Evolutionary conservation across 163 green algal genomes (phyloP).

Genomic region (Picocystis sp.): DNA sequence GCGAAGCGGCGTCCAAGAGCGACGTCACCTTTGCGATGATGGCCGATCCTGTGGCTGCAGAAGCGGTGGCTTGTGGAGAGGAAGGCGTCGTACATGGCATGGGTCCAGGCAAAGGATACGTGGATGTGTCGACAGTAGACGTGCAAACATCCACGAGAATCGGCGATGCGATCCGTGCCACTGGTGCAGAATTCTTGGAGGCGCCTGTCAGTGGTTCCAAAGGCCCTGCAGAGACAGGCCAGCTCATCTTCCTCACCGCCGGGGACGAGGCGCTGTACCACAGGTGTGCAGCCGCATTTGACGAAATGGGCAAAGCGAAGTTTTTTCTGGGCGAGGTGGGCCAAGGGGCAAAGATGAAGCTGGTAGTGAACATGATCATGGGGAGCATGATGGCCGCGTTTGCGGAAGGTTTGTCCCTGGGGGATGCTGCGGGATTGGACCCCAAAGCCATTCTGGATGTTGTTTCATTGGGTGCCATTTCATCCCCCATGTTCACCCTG

Average conservation of each 20-base stretch:
- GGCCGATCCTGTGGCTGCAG: slow-evolving; percentile 16
- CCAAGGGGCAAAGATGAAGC: slow-evolving; percentile 12
- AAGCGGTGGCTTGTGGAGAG: slow-evolving; percentile 8
- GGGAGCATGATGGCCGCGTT: slow-evolving; percentile 13
- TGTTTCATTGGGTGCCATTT: slow-evolving; percentile 8
- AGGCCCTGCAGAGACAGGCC: slow-evolving; percentile 8
- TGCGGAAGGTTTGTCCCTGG: slow-evolving; percentile 9
- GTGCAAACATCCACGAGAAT: slow-evolving; percentile 4
- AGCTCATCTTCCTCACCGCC: slow-evolving; percentile 16
- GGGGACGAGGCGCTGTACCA: slow-evolving; percentile 12
- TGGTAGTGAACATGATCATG: slow-evolving; percentile 20
- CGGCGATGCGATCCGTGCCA: slow-evolving; percentile 1
- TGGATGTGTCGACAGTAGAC: slow-evolving; percentile 14
- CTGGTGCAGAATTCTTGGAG: slow-evolving; percentile 11
- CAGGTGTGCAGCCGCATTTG: neutral
- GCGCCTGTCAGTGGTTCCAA: slow-evolving; percentile 16
- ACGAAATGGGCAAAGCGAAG: slow-evolving; percentile 12
- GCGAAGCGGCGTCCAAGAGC: slow-evolving; percentile 11
- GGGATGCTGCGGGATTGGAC: slow-evolving; percentile 10
- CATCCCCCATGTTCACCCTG: slow-evolving; percentile 5
- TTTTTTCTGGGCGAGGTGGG: slow-evolving; percentile 9
- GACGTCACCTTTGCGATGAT: slow-evolving; percentile 28
- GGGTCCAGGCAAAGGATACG: slow-evolving; percentile 2
- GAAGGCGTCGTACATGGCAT: slow-evolving; percentile 2
- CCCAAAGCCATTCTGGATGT: slow-evolving; percentile 9